A percentile compares a stretch with the other conserved stretches of the same genome.
Conservation (phyloP, 805 yeast species). For the Candida insectalens region DNA sequence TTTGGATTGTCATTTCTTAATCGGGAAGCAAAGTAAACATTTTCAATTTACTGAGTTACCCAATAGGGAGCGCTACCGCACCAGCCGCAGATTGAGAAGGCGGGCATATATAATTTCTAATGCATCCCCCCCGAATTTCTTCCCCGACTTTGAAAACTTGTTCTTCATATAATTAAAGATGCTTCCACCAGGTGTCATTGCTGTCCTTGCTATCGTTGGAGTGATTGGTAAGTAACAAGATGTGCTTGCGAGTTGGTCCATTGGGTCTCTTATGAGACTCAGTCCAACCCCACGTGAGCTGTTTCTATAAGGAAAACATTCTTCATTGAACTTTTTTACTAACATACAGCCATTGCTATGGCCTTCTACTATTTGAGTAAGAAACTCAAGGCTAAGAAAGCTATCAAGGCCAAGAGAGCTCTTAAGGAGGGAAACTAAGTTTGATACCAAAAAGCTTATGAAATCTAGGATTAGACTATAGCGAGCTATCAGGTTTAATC, state of each 20-base stretch:
- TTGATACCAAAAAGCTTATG: background rate
- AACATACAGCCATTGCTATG: constrained; percentile 13
- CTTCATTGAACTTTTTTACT: too few species aligned
- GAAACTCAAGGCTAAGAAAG: constrained; percentile 21
- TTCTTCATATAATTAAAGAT: constrained; percentile 20
- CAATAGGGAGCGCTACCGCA: background rate
- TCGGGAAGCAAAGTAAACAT: background rate
- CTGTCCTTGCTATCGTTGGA: constrained; percentile 47
- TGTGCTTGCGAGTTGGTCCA: background rate
- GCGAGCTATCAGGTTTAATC: too few species aligned
- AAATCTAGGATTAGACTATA: background rate
- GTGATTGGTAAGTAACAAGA: constrained; percentile 25
- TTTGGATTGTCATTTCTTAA: too few species aligned
- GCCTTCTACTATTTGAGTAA: constrained; percentile 20
- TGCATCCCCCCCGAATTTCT: background rate
- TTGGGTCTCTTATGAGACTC: too few species aligned
- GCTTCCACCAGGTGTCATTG: constrained; percentile 61
- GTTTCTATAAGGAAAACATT: background rate
- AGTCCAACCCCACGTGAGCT: background rate
- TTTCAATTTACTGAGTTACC: background rate
- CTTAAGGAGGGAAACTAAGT: background rate
- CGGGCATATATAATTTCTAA: too few species aligned
- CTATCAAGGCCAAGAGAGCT: constrained; percentile 10
- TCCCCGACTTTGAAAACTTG: constrained; percentile 1
- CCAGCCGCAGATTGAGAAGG: too few species aligned